Evolutionary conservation across 169 alveolate genomes (phyloP).

Genomic region (Cryptosporidium viatorum): DNA sequence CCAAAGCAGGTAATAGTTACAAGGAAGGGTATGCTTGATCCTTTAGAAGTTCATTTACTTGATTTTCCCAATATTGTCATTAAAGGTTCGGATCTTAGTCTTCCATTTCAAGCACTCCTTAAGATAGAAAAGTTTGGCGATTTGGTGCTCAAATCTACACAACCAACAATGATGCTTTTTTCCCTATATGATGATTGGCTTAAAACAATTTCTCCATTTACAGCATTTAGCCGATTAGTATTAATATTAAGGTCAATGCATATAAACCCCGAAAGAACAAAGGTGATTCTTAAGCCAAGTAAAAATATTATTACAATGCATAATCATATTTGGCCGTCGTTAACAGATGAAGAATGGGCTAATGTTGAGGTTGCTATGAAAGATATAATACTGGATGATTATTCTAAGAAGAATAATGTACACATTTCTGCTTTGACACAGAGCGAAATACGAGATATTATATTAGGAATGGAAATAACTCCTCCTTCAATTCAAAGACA

Average conservation of each 20-base stretch:
- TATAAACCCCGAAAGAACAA: conserved; percentile 98
- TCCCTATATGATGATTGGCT: conserved; percentile 99
- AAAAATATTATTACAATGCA: conserved; percentile 96
- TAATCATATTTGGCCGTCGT: conserved; percentile 99
- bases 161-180: conserved; percentile 99
- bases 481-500: conserved; percentile 96
- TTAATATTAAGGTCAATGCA: conserved; percentile 97
- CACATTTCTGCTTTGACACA: conserved; percentile 98
- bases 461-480: conserved; percentile 99
- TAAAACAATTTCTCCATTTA: conserved; percentile 95
- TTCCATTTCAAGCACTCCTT: conserved; percentile 99
- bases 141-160: conserved; percentile 98
- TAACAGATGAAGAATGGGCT: conserved; percentile 99
- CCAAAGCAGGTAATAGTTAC: conserved; percentile 99
- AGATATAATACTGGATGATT: conserved; percentile 98
- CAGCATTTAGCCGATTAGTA: conserved; percentile 98
- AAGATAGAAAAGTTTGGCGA: conserved; percentile 99
- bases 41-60: conserved; percentile 99
- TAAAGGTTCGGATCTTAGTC: conserved; percentile 97
- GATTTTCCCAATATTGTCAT: conserved; percentile 99
- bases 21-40: conserved; percentile 99
- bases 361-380: conserved; percentile 98
- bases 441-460: conserved; percentile 99
- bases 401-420: conserved; percentile 98
- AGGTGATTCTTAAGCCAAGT: conserved; percentile 96